phyloP scores from a whole-genome alignment of 495 filamentous ascomycete genomes.

The Lophium mytilinum region DNA sequence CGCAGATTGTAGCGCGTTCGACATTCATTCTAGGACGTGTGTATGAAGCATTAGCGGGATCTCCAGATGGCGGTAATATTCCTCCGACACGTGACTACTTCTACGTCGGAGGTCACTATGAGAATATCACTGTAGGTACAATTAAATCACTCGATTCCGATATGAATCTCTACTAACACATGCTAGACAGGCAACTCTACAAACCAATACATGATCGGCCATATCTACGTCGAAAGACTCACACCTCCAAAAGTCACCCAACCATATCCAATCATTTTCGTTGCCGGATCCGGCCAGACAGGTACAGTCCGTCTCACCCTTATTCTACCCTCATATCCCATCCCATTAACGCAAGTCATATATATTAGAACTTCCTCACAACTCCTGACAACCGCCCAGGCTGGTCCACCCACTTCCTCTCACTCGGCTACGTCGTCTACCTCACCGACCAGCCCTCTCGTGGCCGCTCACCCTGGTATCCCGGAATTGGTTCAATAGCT shows the following conservation, averaged over 20 bases:
- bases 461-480: conserved; percentile 37
- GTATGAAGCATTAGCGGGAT: too few relatives aligned
- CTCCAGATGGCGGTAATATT: neutral
- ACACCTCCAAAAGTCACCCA: neutral
- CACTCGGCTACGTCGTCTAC: conserved; percentile 40
- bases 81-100: conserved; percentile 11
- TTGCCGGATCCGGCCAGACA: conserved; percentile 17
- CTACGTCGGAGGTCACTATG: conserved; percentile 23
- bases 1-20: too few relatives aligned
- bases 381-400: conserved; percentile 42
- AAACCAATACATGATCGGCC: conserved; percentile 8
- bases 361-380: conserved; percentile 33
- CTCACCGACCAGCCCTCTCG: conserved; percentile 40
- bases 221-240: conserved; percentile 29
- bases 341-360: neutral
- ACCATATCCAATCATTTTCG: conserved; percentile 18
- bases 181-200: neutral
- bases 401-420: conserved; percentile 42
- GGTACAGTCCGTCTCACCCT: conserved; percentile 8
- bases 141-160: neutral
- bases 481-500: conserved; percentile 27
- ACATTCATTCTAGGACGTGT: too few relatives aligned
- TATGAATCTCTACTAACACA: neutral
- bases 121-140: conserved; percentile 4
- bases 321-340: too few relatives aligned